Evolutionary conservation across 1,284 basidiomycete species (phyloP), one percentile per base, ranked within the genome.

Genomic region (Hemileia vastatrix): DNA sequence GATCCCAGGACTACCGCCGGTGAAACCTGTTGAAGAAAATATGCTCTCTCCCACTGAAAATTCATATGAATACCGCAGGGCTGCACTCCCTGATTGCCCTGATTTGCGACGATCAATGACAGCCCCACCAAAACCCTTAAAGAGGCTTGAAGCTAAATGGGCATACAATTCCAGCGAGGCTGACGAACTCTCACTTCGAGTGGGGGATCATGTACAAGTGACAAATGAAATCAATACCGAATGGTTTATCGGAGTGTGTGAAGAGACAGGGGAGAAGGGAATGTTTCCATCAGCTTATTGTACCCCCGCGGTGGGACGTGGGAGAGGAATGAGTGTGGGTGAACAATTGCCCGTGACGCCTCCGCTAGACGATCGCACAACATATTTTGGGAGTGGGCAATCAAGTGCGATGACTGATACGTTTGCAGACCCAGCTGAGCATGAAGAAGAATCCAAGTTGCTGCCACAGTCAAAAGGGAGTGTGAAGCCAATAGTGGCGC

Each of bases 201-300:
- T 62, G 2, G 59, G 59, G 6, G 59, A 62, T 54, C 51, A 52
- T 13, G 52, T 62, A 4, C 43, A 48, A 45, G 52, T 62, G 18
- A 62, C 59, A 18, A 54, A 44, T 33, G 59, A 62, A 47, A 36
- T 62, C 32, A 62, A 62, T 49, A 23, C 9, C 11, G 52, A 62
- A 47, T 62, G 59, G 59, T 62, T 54, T 23, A 45, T 62, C 36
- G 59, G 59, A 8, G 45, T 21, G 5, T 54, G 49, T 27, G 59
- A 62, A 53, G 15, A 51, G 6, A 55, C 59, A 36, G 59, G 59
- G 6, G 49, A 51, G n/a, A 62, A 27, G 13, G 59, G 59, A 45
- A 62, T 62, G 59, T 62, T 62, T 48, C 59, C 59, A 27, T 36
- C 59, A 33, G 59, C 59, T 2, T 62, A 62, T 33, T 62, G 59